Evolutionary conservation across 192 early-diverging fungal genomes (phyloP), one percentile per base, ranked within the genome.

Genomic region (Linnemannia hyalina): DNA sequence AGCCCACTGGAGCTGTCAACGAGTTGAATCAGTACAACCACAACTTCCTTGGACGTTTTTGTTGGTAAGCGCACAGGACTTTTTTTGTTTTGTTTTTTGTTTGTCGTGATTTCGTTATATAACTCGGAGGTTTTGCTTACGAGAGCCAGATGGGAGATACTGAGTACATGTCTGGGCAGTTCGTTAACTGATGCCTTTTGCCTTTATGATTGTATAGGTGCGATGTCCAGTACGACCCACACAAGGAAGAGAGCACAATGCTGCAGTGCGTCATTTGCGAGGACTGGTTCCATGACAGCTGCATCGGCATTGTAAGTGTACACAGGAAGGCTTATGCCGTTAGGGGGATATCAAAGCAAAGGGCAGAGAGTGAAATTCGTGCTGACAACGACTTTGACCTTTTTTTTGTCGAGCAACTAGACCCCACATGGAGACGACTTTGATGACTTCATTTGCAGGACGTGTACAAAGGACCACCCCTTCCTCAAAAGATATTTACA

Each of bases 231-330:
- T 98, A 99, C 85, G 94, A 97, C 74, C 92, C 93, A 4, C 90
- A 90, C 23, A 92, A 82, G 40, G 97, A 97, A 74, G 89, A 94
- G 26, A 91, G 89, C 20, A 89, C 90, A 60, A 99, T 99, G 98
- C 80, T 93, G 15, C 94, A 98, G 90, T 99, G 98, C 77, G 87
- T 93, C 32, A 68, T 96, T 1, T 99, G 98, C 87, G 94, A 97
- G 81, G 97, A 96, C 87, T 97, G 95, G 97, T 95, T 90, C 77
- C 95, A 95, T 82, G 92, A 94, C 46, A 87, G 82, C 7, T 96
- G 95, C 73, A 94, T 96, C 68, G 93, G 93, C 42, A 79, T 90
- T 57, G 89, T 93, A 69, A 72, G 75, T 32, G 0, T 40, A 20
- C 35, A 22, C 54, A n/a, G 13, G 26, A 38, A 8, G 13, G 35